Evolutionary conservation across 805 yeast species (phyloP).

Genomic region (Zygosaccharomyces gambellarensis): DNA sequence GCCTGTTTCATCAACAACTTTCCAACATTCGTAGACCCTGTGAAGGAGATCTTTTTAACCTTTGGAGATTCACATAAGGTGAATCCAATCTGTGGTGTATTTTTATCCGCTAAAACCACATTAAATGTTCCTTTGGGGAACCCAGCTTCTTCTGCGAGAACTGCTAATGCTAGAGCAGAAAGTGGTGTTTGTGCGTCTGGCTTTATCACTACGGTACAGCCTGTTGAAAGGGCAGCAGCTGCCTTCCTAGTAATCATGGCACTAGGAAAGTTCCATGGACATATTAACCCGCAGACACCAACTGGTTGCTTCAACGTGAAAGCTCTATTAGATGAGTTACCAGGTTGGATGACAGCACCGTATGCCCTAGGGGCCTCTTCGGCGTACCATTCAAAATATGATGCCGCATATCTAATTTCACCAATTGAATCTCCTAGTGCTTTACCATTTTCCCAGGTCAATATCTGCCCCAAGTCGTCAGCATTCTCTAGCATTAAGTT

Average conservation of each 20-base stretch:
- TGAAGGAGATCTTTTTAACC: constrained; percentile 55
- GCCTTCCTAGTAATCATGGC: constrained; percentile 66
- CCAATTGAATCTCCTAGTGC: constrained; percentile 50
- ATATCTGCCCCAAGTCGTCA: constrained; percentile 52
- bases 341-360: constrained; percentile 54
- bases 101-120: constrained; percentile 45
- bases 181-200: constrained; percentile 62
- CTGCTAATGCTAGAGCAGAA: constrained; percentile 53
- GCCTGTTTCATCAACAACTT: constrained; percentile 55
- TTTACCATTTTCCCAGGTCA: constrained; percentile 61
- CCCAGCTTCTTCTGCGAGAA: constrained; percentile 54
- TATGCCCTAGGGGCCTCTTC: constrained; percentile 55
- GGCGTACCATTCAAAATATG: constrained; percentile 86
- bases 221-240: constrained; percentile 62
- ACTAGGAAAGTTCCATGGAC: constrained; percentile 65
- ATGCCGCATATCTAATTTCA: constrained; percentile 56
- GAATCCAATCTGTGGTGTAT: constrained; percentile 50
- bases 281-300: constrained; percentile 59
- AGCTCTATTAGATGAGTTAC: constrained; percentile 47
- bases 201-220: constrained; percentile 56
- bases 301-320: constrained; percentile 54
- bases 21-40: constrained; percentile 63
- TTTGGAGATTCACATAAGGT: constrained; percentile 45
- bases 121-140: constrained; percentile 56
- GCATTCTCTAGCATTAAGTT: constrained; percentile 49